Evolutionary conservation across 331 rosid species (phyloP).

Genomic region (Pyracantha coccinea): DNA sequence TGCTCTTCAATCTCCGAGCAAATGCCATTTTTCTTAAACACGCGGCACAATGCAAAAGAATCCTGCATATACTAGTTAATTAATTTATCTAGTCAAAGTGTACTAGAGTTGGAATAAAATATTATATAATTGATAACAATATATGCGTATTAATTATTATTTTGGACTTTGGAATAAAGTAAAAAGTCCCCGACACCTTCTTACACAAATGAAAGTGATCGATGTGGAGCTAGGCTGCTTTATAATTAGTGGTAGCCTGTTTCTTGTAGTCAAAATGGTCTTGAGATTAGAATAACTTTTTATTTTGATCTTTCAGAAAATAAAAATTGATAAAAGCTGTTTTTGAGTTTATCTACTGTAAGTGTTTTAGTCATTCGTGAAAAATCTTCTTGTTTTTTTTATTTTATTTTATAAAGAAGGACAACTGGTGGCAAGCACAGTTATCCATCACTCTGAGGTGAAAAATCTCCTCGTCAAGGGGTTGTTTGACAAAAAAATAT

Average conservation of each 20-base stretch:
- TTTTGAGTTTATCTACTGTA: accelerated
- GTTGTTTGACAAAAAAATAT: too few relatives aligned
- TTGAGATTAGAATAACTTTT: too few relatives aligned
- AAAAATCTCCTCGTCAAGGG: too few relatives aligned
- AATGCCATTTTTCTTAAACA: conserved; percentile 91
- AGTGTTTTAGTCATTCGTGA: too few relatives aligned
- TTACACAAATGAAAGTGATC: not conserved
- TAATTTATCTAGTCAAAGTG: not conserved
- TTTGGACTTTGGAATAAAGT: conserved; percentile 69
- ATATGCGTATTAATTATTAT: not conserved
- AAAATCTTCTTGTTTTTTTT: too few relatives aligned
- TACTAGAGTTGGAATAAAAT: not conserved
- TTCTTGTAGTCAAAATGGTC: too few relatives aligned
- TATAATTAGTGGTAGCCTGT: too few relatives aligned
- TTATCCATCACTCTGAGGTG: too few relatives aligned
- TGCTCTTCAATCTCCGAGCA: conserved; percentile 68
- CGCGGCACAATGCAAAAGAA: conserved; percentile 90
- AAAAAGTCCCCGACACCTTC: conserved; percentile 68
- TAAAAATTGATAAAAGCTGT: too few relatives aligned
- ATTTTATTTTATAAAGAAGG: too few relatives aligned
- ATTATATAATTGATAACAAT: not conserved
- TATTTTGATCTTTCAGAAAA: too few relatives aligned
- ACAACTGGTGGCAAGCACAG: too few relatives aligned
- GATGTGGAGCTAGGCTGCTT: not conserved
- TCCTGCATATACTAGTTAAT: conserved; percentile 48